Conservation (phyloP, 164 flowering plant species). For the Nymphaea colorata region DNA sequence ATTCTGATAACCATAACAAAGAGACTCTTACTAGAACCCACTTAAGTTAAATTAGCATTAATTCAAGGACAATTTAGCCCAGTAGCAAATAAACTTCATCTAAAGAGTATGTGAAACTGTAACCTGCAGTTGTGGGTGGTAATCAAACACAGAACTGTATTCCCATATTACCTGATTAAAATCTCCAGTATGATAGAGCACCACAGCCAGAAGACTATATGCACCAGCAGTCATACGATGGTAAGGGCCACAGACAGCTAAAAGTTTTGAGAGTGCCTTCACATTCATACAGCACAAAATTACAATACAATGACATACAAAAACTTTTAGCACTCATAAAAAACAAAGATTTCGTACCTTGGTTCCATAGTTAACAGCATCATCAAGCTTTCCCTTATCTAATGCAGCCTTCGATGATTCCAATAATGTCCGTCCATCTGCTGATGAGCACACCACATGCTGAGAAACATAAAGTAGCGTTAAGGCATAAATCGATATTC, state of each 20-base stretch:
- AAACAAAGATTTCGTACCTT: conserved; percentile 24
- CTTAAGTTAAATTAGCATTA: too few relatives aligned
- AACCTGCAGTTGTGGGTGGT: too few relatives aligned
- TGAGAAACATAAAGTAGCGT: conserved; percentile 13
- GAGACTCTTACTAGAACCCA: too few relatives aligned
- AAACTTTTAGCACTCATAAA: neutral
- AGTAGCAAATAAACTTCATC: too few relatives aligned
- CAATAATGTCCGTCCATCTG: conserved; percentile 71
- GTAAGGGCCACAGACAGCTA: conserved; percentile 86
- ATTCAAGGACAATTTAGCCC: too few relatives aligned
- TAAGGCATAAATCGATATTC: neutral
- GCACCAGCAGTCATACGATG: conserved; percentile 86
- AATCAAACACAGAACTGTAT: neutral
- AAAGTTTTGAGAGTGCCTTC: conserved; percentile 75
- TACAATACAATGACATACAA: neutral
- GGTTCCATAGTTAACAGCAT: conserved; percentile 73
- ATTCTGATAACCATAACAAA: too few relatives aligned
- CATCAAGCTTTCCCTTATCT: conserved; percentile 91
- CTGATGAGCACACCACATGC: conserved; percentile 81
- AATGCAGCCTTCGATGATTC: conserved; percentile 83
- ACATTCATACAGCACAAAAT: conserved; percentile 13
- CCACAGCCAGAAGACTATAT: conserved; percentile 87
- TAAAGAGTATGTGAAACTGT: too few relatives aligned
- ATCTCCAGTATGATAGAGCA: conserved; percentile 88
- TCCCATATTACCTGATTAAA: conserved; percentile 62